Percentiles rank a stretch among this genome's conserved stretches.
Evolutionary conservation across 2,329 filamentous ascomycete species (phyloP).

Genomic region (Arthrinium phaeospermum): DNA sequence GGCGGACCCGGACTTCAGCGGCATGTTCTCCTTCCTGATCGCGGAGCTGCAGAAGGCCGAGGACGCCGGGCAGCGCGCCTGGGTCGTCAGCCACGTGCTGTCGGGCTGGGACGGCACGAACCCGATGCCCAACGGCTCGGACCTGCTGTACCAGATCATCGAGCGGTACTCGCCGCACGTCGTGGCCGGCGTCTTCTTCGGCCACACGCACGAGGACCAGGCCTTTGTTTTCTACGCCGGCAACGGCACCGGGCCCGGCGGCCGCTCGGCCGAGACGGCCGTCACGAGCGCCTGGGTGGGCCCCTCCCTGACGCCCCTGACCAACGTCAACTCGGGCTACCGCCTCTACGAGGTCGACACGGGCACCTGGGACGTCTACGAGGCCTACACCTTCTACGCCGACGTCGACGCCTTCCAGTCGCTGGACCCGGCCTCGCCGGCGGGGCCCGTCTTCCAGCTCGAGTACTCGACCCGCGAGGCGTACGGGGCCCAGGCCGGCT

Average conservation of each 20-base stretch:
- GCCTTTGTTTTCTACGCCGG: slow-evolving; percentile 49
- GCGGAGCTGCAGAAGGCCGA: slow-evolving; percentile 49
- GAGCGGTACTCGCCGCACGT: slow-evolving; percentile 50
- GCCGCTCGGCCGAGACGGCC: slow-evolving; percentile 41
- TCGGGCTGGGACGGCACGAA: slow-evolving; percentile 62
- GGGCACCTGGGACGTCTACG: slow-evolving; percentile 47
- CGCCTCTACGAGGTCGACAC: slow-evolving; percentile 52
- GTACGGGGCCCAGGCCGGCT: slow-evolving; percentile 44
- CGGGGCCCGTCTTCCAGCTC: slow-evolving; percentile 45
- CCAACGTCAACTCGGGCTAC: slow-evolving; percentile 50
- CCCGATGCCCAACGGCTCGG: slow-evolving; percentile 51
- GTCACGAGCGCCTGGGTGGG: slow-evolving; percentile 48
- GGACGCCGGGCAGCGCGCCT: slow-evolving; percentile 45
- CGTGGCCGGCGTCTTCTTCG: slow-evolving; percentile 48
- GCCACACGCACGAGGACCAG: slow-evolving; percentile 50
- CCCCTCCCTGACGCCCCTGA: slow-evolving; percentile 54
- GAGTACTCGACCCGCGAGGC: slow-evolving; percentile 50
- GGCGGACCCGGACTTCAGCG: slow-evolving; percentile 47
- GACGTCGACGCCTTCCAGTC: slow-evolving; percentile 47
- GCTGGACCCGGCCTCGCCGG: slow-evolving; percentile 33
- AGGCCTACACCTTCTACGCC: slow-evolving; percentile 48
- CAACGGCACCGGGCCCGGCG: slow-evolving; percentile 51
- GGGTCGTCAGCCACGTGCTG: slow-evolving; percentile 54
- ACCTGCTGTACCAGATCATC: slow-evolving; percentile 47
- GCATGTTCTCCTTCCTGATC: slow-evolving; percentile 50